phyloP scores from a whole-genome alignment of 352 stramenopile species.

The Globisporangium camurandrum region DNA sequence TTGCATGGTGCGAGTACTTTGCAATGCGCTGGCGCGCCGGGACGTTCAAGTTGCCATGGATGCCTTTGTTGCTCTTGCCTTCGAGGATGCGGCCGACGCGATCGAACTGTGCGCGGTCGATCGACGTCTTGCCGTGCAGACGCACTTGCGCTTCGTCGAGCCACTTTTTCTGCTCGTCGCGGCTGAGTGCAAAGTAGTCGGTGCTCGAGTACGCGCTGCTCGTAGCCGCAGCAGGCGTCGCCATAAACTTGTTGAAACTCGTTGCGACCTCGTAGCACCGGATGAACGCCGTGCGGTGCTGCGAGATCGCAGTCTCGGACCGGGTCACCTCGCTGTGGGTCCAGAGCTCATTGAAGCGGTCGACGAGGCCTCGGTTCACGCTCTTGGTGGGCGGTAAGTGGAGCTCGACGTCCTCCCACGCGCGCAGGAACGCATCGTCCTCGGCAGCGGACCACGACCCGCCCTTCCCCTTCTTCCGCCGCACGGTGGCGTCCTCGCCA shows the following conservation, averaged over 20 bases:
- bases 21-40: too few species aligned
- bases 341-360: conserved; percentile 96
- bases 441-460: not conserved
- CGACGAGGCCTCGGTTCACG: conserved; percentile 92
- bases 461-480: too few species aligned
- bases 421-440: not conserved
- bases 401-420: not conserved
- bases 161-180: not conserved
- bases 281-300: conserved; percentile 91
- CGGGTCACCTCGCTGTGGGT: conserved; percentile 90
- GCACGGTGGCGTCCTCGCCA: too few species aligned
- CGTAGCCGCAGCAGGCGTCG: too few species aligned
- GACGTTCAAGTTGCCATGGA: too few species aligned
- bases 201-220: not conserved
- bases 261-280: too few species aligned
- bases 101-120: too few species aligned
- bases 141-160: too few species aligned
- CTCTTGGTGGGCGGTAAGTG: not conserved
- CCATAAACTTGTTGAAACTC: conserved; percentile 85
- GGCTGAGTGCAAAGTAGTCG: not conserved
- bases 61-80: too few species aligned
- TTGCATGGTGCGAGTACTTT: too few species aligned
- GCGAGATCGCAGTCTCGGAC: conserved; percentile 95
- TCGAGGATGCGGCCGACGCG: too few species aligned
- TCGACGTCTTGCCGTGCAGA: too few species aligned